A percentile compares a stretch with the other conserved stretches of the same genome.
Evolutionary conservation across 768 basidiomycete genomes (phyloP).

Genomic region (Hygrocybe coccinea): DNA sequence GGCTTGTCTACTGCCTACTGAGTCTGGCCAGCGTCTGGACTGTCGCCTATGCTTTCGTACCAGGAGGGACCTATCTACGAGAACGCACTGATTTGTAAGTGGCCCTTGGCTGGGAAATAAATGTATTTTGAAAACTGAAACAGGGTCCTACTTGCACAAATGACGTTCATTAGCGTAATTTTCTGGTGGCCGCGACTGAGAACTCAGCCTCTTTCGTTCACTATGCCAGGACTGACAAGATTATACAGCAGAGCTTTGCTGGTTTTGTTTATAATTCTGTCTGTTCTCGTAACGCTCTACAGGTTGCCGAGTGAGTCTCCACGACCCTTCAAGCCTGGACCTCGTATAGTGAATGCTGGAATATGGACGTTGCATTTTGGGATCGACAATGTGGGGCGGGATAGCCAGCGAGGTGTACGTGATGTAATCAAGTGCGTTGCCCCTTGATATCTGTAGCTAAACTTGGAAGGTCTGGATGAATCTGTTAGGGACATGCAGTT

Average conservation of each 20-base stretch:
- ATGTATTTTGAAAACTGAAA: background rate
- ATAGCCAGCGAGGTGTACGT: constrained; percentile 65
- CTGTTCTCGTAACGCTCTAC: constrained; percentile 51
- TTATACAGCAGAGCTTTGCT: constrained; percentile 33
- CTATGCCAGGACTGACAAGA: constrained; percentile 18
- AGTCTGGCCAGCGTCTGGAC: constrained; percentile 73
- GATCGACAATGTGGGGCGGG: constrained; percentile 63
- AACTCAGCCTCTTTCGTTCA: constrained; percentile 9
- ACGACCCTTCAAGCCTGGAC: constrained; percentile 55
- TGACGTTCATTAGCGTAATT: constrained; percentile 44
- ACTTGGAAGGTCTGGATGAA: background rate
- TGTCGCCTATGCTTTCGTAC: constrained; percentile 88
- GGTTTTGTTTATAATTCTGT: constrained; percentile 39
- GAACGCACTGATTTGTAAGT: constrained; percentile 74
- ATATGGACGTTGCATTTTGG: constrained; percentile 96
- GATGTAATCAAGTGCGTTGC: constrained; percentile 39
- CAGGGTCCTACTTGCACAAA: constrained; percentile 54
- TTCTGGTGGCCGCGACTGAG: constrained; percentile 37
- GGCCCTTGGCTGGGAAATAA: background rate
- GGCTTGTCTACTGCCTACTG: constrained; percentile 58
- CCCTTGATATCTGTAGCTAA: background rate
- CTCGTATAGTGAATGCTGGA: constrained; percentile 70
- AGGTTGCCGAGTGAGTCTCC: constrained; percentile 48
- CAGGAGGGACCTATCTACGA: constrained; percentile 67
- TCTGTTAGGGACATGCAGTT: constrained; percentile 67